These are phyloP conservation scores for Toxicodendron radicans DNA, from an alignment of 345 rosid genomes.

Conservation along the genomic window DNA sequence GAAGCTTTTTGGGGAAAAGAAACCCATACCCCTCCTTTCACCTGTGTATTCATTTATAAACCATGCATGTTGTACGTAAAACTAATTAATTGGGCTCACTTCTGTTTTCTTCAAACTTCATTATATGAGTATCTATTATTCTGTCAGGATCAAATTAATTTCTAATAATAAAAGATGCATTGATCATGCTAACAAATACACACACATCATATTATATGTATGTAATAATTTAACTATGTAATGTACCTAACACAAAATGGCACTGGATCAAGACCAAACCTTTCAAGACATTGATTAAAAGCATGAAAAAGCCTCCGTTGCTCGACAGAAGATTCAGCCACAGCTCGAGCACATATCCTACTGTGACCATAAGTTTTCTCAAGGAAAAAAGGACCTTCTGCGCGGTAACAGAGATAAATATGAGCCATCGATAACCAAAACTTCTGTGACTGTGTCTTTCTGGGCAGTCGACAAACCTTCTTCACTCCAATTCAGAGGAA, in stretches of 20 bases:
- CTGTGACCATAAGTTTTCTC: slow-evolving; percentile 22
- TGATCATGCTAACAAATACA: too few species aligned
- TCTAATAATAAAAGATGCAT: too few species aligned
- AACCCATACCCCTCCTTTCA: too few species aligned
- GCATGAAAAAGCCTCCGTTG: slow-evolving; percentile 44
- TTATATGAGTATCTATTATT: too few species aligned
- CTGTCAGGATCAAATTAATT: too few species aligned
- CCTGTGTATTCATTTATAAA: too few species aligned
- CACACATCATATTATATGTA: too few species aligned
- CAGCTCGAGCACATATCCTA: slow-evolving; percentile 30
- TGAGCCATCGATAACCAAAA: slow-evolving; percentile 49
- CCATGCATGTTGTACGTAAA: too few species aligned
- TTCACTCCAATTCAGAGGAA: slow-evolving; percentile 16
- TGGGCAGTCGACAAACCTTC: slow-evolving; percentile 33
- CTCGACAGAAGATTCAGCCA: slow-evolving; percentile 43
- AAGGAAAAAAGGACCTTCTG: slow-evolving; percentile 39
- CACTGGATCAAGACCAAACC: slow-evolving; percentile 19
- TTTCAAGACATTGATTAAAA: slow-evolving; percentile 31
- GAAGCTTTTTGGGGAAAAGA: too few species aligned
- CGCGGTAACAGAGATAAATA: slow-evolving; percentile 45
- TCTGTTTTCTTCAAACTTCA: too few species aligned
- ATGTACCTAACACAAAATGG: neutral
- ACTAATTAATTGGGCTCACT: too few species aligned
- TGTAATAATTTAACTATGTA: too few species aligned
- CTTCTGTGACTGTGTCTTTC: slow-evolving; percentile 5